phyloP scores from a whole-genome alignment of 768 basidiomycete species.

The Boletus vermiculosoides region DNA sequence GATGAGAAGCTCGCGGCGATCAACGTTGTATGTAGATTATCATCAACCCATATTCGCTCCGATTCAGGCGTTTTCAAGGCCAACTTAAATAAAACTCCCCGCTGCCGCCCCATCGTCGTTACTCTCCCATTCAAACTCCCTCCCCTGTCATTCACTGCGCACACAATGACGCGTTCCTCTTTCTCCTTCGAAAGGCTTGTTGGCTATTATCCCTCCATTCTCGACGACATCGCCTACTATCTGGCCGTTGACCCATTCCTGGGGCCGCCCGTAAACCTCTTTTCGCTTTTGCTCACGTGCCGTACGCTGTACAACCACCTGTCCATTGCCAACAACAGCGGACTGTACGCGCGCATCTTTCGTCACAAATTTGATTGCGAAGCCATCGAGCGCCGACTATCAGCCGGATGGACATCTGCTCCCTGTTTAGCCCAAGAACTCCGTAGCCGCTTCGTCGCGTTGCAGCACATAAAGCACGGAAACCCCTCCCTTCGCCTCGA shows the following conservation, averaged over 20 bases:
- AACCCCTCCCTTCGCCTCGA: slow-evolving; percentile 15
- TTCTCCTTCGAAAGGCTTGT: slow-evolving; percentile 23
- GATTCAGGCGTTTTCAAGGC: slow-evolving; percentile 24
- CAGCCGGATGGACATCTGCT: slow-evolving; percentile 37
- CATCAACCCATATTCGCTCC: slow-evolving; percentile 36
- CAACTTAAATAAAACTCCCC: slow-evolving; percentile 28
- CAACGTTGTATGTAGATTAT: slow-evolving; percentile 38
- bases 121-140: slow-evolving; percentile 3
- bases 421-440: slow-evolving; percentile 44
- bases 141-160: not conserved
- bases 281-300: slow-evolving; percentile 40
- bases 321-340: slow-evolving; percentile 35
- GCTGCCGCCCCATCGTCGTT: slow-evolving; percentile 8
- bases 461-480: slow-evolving; percentile 41
- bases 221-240: slow-evolving; percentile 45
- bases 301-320: slow-evolving; percentile 37
- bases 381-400: slow-evolving; percentile 41
- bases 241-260: slow-evolving; percentile 36
- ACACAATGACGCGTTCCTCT: slow-evolving; percentile 3
- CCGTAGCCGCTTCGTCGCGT: slow-evolving; percentile 38
- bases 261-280: slow-evolving; percentile 45
- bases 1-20: slow-evolving; percentile 36
- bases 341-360: slow-evolving; percentile 46
- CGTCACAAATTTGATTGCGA: slow-evolving; percentile 43
- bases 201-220: slow-evolving; percentile 9